These are phyloP conservation scores for Singerocomus inundabilis DNA, from an alignment of 1,284 basidiomycete species.

Conservation along the genomic window DNA sequence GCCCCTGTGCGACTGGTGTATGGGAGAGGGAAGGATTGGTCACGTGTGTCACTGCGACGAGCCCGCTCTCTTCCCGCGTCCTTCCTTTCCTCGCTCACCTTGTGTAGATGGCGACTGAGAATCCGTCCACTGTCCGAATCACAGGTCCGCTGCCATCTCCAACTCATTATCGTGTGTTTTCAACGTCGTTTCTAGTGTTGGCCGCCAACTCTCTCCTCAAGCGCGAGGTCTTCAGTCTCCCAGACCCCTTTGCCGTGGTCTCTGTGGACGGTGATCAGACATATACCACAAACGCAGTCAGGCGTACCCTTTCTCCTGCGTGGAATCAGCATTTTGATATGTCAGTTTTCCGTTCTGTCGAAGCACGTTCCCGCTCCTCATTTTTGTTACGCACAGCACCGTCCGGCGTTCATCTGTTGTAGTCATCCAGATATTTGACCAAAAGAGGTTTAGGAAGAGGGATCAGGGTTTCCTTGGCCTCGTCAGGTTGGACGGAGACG, in stretches of 20 bases:
- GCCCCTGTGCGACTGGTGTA: constrained; percentile 18
- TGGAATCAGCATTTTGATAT: constrained; percentile 96
- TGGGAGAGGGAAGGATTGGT: no score
- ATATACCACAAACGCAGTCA: constrained; percentile 84
- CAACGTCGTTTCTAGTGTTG: constrained; percentile 55
- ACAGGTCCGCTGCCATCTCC: constrained; percentile 20
- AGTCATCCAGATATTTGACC: constrained; percentile 97
- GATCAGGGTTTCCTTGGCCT: constrained; percentile 79
- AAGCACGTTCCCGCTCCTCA: constrained; percentile 1
- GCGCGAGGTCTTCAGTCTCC: constrained; percentile 88
- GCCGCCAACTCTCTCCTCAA: constrained; percentile 88
- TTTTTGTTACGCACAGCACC: constrained; percentile 45
- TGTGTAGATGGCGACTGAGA: constrained; percentile 24
- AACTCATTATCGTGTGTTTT: neutral
- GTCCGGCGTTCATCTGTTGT: constrained; percentile 90
- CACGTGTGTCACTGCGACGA: no score
- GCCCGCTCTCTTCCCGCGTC: neutral
- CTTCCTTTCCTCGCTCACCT: neutral
- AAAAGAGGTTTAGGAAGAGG: constrained; percentile 94
- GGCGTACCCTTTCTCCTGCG: constrained; percentile 82
- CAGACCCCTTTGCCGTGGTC: constrained; percentile 95
- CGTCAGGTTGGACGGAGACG: constrained; percentile 27
- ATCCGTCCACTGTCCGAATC: constrained; percentile 22
- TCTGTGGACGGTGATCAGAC: constrained; percentile 97
- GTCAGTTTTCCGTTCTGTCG: constrained; percentile 43